Base-by-base conservation (phyloP, 2,329 filamentous ascomycete genomes). In the Botrytis fabae region DNA sequence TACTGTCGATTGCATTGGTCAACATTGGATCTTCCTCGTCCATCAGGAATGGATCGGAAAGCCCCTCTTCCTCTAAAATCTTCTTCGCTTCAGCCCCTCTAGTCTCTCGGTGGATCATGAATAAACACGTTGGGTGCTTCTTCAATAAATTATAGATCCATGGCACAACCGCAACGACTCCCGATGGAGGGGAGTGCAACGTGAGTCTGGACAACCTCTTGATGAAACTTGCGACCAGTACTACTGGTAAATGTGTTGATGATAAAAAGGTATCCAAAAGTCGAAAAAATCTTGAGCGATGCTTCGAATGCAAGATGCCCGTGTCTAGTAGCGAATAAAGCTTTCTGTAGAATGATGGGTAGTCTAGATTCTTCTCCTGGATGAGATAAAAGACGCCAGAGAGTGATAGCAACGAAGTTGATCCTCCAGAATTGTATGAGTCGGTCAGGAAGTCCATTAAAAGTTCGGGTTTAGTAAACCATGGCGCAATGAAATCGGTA, bases 401-500 rank as follows among this genome's bases (percentile, higher is more conserved):
- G 1, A 99, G 86, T 2, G 97, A 94, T 32, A 98, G 87, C 7
- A 99, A 86, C 7, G 96, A 95, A 65, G 91, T 94, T 22, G 94
- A 92, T 62, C 96, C 96, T 69, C 95, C 94, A 12, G 91, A 85
- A 78, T 98, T 88, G 84, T 97, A 98, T 44, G 91, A 97, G 83
- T 96, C 93, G n/a, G 94, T 97, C 72, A 99, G 84, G 82, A 98
- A 99, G 84, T 99, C 96, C 86, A 97, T 94, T 48, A 99, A 87
- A 59, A 97, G 86, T 80, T 98, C 95, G 1, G 94, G 92, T 75
- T 94, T 93, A 65, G 86, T 88, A 82, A 98, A 97, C 93, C 94
- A 97, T 0, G 95, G 95, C 38, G 93, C 92, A 77, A 98, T 93
- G 48, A 90, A 90, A 60, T 89, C 88, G 2, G 93, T 90, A 83